Conservation (phyloP, 1,284 basidiomycete species). For the Heimioporus retisporus region DNA sequence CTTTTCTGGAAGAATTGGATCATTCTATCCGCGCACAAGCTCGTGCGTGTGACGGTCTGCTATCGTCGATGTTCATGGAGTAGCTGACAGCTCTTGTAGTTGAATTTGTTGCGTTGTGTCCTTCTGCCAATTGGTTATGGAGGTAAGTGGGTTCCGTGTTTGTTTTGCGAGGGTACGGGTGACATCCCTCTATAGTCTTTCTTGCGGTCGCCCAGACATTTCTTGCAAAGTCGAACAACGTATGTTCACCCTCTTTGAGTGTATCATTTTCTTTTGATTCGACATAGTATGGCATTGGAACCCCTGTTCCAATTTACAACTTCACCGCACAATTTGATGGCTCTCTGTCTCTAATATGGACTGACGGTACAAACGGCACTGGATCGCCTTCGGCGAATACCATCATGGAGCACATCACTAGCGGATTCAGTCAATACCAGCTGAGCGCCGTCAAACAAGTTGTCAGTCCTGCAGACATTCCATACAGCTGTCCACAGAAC, state of each 20-base stretch:
- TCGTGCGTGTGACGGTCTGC: too few species aligned
- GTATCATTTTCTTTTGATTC: conserved; percentile 13
- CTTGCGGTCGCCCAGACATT: conserved; percentile 72
- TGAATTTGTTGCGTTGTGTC: too few species aligned
- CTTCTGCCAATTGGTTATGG: too few species aligned
- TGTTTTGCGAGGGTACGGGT: too few species aligned
- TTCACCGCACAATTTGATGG: conserved; percentile 63
- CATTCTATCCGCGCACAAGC: too few species aligned
- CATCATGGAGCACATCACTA: conserved; percentile 67
- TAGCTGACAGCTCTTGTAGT: too few species aligned
- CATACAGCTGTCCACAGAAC: conserved; percentile 74
- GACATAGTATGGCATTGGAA: conserved; percentile 72
- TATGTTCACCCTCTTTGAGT: conserved; percentile 20
- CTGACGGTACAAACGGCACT: conserved; percentile 66
- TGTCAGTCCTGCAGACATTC: conserved; percentile 59
- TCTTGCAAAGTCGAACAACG: conserved; percentile 57
- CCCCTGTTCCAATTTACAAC: conserved; percentile 59
- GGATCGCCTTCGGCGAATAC: conserved; percentile 60
- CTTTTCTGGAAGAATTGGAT: too few species aligned
- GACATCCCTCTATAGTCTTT: conserved; percentile 52
- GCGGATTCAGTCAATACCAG: conserved; percentile 58
- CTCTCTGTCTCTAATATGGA: conserved; percentile 69
- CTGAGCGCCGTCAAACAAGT: conserved; percentile 58
- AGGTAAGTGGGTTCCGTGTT: too few species aligned
- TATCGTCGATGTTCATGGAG: too few species aligned